These are phyloP conservation scores for Didymella segeticola DNA, from an alignment of 2,329 filamentous ascomycete species.

Conservation along the genomic window DNA sequence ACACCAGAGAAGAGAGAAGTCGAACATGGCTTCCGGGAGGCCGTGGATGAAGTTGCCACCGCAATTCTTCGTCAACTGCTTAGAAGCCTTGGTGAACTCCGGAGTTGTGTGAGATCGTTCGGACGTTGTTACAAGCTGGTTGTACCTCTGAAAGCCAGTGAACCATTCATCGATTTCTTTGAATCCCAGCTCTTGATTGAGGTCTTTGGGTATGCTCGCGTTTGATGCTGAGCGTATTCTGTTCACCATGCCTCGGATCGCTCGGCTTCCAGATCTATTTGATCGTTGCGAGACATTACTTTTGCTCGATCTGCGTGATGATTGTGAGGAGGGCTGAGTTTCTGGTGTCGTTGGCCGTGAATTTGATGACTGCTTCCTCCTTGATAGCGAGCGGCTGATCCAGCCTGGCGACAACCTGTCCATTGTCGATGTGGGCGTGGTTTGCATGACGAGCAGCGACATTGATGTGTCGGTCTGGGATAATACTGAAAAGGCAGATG, in stretches of 20 bases:
- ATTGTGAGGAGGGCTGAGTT: slow-evolving; percentile 24
- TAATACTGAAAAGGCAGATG: neutral
- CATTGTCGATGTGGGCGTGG: slow-evolving; percentile 27
- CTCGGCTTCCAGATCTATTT: slow-evolving; percentile 27
- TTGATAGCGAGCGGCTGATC: slow-evolving; percentile 29
- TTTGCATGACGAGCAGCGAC: slow-evolving; percentile 38
- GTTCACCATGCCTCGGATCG: slow-evolving; percentile 32
- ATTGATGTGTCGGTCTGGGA: slow-evolving; percentile 17
- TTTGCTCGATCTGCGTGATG: slow-evolving; percentile 30
- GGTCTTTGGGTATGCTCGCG: slow-evolving; percentile 26
- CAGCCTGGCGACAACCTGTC: slow-evolving; percentile 33
- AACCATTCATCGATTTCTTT: slow-evolving; percentile 40
- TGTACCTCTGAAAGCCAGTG: slow-evolving; percentile 40
- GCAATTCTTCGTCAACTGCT: slow-evolving; percentile 37
- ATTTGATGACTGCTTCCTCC: slow-evolving; percentile 21
- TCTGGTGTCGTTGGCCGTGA: slow-evolving; percentile 25
- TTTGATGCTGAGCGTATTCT: slow-evolving; percentile 39
- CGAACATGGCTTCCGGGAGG: slow-evolving; percentile 43
- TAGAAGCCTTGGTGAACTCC: slow-evolving; percentile 32
- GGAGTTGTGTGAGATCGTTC: slow-evolving; percentile 20
- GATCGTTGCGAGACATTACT: slow-evolving; percentile 37
- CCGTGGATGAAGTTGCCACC: slow-evolving; percentile 40
- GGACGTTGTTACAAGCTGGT: slow-evolving; percentile 36
- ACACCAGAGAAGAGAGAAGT: slow-evolving; percentile 44
- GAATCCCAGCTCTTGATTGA: slow-evolving; percentile 31